Evolutionary conservation across 768 basidiomycete species (phyloP).

Genomic region (Tubosaeta sp.): DNA sequence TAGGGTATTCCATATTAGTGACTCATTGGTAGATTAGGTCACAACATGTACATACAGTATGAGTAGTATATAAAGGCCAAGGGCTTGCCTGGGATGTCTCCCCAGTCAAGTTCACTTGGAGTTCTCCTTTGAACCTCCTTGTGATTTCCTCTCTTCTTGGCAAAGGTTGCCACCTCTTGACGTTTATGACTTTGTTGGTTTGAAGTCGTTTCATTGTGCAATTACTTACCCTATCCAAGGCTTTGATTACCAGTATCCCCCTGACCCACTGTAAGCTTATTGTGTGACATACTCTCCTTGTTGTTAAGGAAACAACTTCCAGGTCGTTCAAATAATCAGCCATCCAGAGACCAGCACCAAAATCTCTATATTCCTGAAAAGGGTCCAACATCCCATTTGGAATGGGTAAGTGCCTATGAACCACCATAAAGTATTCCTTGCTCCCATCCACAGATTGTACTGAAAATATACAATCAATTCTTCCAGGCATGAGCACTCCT

Average conservation of each 20-base stretch:
- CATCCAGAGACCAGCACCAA: constrained; percentile 2
- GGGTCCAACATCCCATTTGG: not conserved
- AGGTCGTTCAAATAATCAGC: not conserved
- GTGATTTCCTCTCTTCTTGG: too few species aligned
- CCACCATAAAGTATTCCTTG: not conserved
- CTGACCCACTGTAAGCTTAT: constrained; percentile 3
- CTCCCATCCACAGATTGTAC: not conserved
- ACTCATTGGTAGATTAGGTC: too few species aligned
- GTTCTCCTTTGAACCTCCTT: too few species aligned
- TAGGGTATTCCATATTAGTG: too few species aligned
- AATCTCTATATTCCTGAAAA: constrained; percentile 4
- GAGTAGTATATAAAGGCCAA: too few species aligned
- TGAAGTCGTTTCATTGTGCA: too few species aligned
- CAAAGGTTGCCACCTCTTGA: too few species aligned
- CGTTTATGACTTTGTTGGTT: too few species aligned
- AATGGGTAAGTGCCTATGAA: constrained; percentile 1
- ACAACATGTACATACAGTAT: too few species aligned
- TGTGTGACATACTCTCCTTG: not conserved
- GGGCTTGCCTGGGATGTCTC: too few species aligned
- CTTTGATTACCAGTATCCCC: constrained; percentile 2
- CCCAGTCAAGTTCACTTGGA: too few species aligned
- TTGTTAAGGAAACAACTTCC: not conserved
- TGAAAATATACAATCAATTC: constrained; percentile 4
- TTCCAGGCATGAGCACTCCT: not conserved
- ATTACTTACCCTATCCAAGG: constrained; percentile 7